Base-by-base conservation (phyloP, 2,329 filamentous ascomycete genomes). In the Akanthomyces uredinophilus region DNA sequence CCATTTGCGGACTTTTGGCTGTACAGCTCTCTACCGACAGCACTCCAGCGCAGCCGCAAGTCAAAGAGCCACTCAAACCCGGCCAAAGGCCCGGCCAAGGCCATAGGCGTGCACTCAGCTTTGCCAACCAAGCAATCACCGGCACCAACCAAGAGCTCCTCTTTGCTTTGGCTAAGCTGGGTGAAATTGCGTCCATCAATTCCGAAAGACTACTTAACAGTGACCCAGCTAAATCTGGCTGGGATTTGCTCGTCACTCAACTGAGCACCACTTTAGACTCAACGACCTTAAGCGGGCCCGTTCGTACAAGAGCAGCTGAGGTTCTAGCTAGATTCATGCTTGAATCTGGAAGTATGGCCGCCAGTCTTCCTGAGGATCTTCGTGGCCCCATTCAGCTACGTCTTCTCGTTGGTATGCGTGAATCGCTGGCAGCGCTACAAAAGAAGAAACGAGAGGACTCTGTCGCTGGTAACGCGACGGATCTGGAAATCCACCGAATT, bases 401-500 rank as follows among this genome's bases (percentile, higher is more conserved):
- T 51, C 81, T 94, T 14, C 78, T 96, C 3, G 78, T 83, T 61
- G 86, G 89, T 18, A 79, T 91, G 52, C 84, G 82, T 61, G 82
- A 79, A 65, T 86, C 88, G 18, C 78, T 92, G 1, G 62, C 61
- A 4, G 69, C 73, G 4, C 73, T 94, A 0, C 83, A 88, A 64
- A 75, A 77, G 27, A 75, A 78, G 11, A 78, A 83, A 35, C 78
- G 82, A 2, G 77, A 81, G 11, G 76, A 76, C 1, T 83, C 84
- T 2, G 82, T 88, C 0, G 78, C 83, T 2, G 82, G 80, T 13
- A 84, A 86, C 60, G 76, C 85, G 0, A 86, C 86, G 0, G 89
- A 95, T 66, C 78, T 91, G 20, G 89, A 95, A 61, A 90, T 96
- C 18, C 92, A 96, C 71, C 88, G 88, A 65, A 86, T 90, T 59